A percentile compares a stretch with the other conserved stretches of the same genome.
Conservation (phyloP, 768 basidiomycete genomes). For the Kwoniella botswanensis region DNA sequence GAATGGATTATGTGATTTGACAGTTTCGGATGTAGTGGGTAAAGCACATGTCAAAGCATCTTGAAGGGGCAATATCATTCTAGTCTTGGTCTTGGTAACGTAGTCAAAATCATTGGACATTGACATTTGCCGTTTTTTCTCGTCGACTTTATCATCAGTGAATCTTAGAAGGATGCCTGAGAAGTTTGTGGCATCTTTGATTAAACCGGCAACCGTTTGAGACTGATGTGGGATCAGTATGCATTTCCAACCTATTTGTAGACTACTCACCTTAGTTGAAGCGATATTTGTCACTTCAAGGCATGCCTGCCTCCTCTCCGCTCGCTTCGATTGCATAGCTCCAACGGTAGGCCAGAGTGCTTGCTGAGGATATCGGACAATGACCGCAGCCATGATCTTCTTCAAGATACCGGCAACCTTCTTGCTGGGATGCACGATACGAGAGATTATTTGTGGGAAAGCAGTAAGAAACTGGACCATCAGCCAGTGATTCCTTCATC, state of each 20-base stretch:
- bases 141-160: conserved; percentile 43
- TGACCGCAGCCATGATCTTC: conserved; percentile 71
- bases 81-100: conserved; percentile 63
- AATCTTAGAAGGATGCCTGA: conserved; percentile 42
- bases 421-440: conserved; percentile 76
- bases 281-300: conserved; percentile 41
- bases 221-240: neutral
- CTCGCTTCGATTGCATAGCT: conserved; percentile 80
- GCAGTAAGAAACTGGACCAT: conserved; percentile 84
- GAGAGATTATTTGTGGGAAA: conserved; percentile 94
- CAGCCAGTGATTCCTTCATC: neutral
- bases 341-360: conserved; percentile 90
- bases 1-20: conserved; percentile 78
- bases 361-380: conserved; percentile 86
- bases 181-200: conserved; percentile 43
- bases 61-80: conserved; percentile 86
- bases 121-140: conserved; percentile 43
- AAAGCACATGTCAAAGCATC: conserved; percentile 86
- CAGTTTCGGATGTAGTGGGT: conserved; percentile 68
- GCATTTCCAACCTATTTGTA: neutral
- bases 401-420: conserved; percentile 69
- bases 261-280: neutral
- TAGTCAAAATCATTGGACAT: conserved; percentile 61
- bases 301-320: conserved; percentile 68
- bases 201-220: conserved; percentile 48